phyloP scores from a whole-genome alignment of 805 yeast genomes.

The Kuraishia hungarica region DNA sequence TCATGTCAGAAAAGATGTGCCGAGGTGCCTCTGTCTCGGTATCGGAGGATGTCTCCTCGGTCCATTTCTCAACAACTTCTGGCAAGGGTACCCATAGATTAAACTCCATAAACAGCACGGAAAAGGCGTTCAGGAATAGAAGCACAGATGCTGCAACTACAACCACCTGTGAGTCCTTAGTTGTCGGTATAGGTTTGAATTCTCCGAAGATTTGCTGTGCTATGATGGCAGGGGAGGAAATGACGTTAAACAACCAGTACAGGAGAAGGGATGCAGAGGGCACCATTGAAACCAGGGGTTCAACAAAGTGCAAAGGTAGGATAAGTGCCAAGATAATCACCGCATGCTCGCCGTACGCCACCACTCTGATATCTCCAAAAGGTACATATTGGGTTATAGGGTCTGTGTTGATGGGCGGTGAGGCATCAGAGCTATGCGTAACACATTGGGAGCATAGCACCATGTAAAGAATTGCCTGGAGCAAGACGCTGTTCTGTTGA shows the following conservation, averaged over 20 bases:
- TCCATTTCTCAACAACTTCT: not conserved
- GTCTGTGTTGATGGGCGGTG: not conserved
- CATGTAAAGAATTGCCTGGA: slow-evolving; percentile 5
- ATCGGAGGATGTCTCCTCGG: slow-evolving; percentile 29
- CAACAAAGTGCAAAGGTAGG: slow-evolving; percentile 35
- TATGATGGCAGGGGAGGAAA: slow-evolving; percentile 5
- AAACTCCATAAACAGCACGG: slow-evolving; percentile 30
- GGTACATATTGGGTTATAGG: not conserved
- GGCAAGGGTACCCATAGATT: slow-evolving; percentile 9
- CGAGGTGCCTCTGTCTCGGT: slow-evolving; percentile 28
- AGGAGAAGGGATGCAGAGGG: slow-evolving; percentile 29
- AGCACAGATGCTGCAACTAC: slow-evolving; percentile 15
- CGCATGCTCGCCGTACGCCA: slow-evolving; percentile 8
- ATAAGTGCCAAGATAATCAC: slow-evolving; percentile 16
- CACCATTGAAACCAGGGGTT: slow-evolving; percentile 28
- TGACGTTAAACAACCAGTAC: slow-evolving; percentile 28
- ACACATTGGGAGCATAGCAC: slow-evolving; percentile 1
- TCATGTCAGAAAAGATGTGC: slow-evolving; percentile 64
- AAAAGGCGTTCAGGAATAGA: slow-evolving; percentile 19
- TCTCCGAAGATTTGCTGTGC: slow-evolving; percentile 5
- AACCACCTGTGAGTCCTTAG: not conserved
- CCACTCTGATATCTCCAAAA: slow-evolving; percentile 2
- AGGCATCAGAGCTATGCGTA: not conserved
- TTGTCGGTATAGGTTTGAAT: slow-evolving; percentile 7
- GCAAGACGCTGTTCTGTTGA: slow-evolving; percentile 5